Evolutionary conservation across 140 eudicot genomes (phyloP), one percentile per base, ranked within the genome.

Genomic region (Cichorium intybus): DNA sequence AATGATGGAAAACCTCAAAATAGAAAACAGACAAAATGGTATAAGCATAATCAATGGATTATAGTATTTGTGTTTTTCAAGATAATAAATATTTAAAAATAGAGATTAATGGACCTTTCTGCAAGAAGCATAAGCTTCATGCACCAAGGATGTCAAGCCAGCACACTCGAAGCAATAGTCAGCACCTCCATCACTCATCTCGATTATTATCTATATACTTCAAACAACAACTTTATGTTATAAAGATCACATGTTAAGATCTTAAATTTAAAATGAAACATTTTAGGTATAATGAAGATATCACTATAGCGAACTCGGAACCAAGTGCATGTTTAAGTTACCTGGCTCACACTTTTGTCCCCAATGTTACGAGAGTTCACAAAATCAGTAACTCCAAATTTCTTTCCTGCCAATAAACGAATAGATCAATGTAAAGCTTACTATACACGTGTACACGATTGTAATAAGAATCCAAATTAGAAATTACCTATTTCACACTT

Each of bases 301-400:
- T 10, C 7, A 12, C 24, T 22, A 33, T 22, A 43, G 28, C 5
- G 31, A 41, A 63, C 35, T 5, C 11, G 12, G 47, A 27, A 27
- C 31, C 31, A 27, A 27, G 31, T 27, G 31, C 31, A n/a, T 46
- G 52, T 12, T 46, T 34, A 35, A 50, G 15, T 8, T 65, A 87
- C 96, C 96, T 87, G 72, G 74, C 93, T 84, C 2, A 82, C 71
- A 52, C 85, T 20, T 79, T 84, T 87, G 12, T 75, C 75, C 47
- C 81, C 85, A 66, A 78, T 69, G 71, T 28, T 77, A 56, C 14
- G 29, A 1, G 92, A 77, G 67, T 87, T 75, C 17, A 87, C 80
- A 68, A 84, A 84, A 41, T 87, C 93, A 57, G 96, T 81, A 21
- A 87, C 68, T 56, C 96, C 92, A 72, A 87, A 87, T 16, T 49